These are phyloP conservation scores for Botrytis hyacinthi DNA, from an alignment of 2,329 filamentous ascomycete species.

Conservation along the genomic window DNA sequence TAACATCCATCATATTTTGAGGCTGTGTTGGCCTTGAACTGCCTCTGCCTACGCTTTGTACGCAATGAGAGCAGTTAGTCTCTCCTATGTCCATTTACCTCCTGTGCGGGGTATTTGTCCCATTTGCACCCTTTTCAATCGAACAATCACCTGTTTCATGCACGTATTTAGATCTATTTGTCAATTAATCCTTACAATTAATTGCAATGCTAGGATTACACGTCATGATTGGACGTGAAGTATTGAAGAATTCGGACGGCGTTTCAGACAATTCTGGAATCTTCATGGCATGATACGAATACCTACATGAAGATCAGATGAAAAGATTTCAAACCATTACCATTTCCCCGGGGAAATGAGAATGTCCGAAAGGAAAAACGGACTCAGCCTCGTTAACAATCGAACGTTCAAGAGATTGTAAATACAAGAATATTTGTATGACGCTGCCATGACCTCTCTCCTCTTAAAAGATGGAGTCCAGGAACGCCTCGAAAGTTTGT, in stretches of 20 bases:
- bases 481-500: background rate
- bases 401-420: slow-evolving; percentile 3
- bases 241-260: background rate
- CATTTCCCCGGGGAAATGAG: background rate
- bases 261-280: background rate
- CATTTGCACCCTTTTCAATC: background rate
- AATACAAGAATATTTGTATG: background rate
- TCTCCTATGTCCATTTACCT: background rate
- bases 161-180: background rate
- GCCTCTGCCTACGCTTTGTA: background rate
- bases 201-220: background rate
- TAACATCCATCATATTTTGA: background rate
- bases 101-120: background rate
- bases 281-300: background rate
- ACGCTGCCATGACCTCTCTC: background rate
- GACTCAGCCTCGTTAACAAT: slow-evolving; percentile 13
- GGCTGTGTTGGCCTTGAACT: slow-evolving; percentile 1
- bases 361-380: background rate
- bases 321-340: background rate
- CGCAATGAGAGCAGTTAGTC: background rate
- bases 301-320: background rate
- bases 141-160: background rate
- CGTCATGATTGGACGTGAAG: background rate
- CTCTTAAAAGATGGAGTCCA: slow-evolving; percentile 9
- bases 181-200: background rate